phyloP scores from a whole-genome alignment of 345 rosid species.

The Durio zibethinus region DNA sequence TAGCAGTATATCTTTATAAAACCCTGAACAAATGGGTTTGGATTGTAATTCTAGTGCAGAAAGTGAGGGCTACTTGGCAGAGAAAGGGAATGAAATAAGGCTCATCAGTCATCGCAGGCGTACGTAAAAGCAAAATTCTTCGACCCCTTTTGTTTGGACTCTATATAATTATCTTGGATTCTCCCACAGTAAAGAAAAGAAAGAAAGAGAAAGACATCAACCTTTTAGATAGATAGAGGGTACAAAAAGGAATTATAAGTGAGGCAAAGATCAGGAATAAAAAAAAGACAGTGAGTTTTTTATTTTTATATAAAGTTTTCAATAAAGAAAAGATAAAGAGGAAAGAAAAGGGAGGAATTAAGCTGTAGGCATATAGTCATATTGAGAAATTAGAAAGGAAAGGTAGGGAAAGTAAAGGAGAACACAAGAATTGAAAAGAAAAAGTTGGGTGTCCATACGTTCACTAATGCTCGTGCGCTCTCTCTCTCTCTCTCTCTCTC shows the following conservation, averaged over 20 bases:
- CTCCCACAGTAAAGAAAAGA: slow-evolving; percentile 20
- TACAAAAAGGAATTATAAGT: slow-evolving; percentile 6
- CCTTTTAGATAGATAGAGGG: slow-evolving; percentile 4
- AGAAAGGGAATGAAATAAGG: neutral
- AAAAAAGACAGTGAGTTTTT: slow-evolving; percentile 14
- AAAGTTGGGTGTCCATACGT: slow-evolving; percentile 34
- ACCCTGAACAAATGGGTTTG: neutral
- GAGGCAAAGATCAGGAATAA: slow-evolving; percentile 27
- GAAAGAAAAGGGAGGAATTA: neutral
- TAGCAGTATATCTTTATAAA: neutral
- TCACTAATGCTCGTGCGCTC: slow-evolving; percentile 12
- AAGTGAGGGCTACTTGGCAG: slow-evolving; percentile 6
- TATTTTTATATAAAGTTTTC: neutral
- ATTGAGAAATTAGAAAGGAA: too few species aligned
- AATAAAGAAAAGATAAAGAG: neutral
- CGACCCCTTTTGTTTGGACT: slow-evolving; percentile 40
- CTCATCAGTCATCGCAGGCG: neutral
- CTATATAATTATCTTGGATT: slow-evolving; percentile 38
- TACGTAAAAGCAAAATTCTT: slow-evolving; percentile 23
- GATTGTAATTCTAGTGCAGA: neutral
- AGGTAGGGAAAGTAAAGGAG: neutral
- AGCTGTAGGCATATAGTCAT: neutral
- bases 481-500: slow-evolving; percentile 1
- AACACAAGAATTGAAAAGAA: slow-evolving; percentile 24
- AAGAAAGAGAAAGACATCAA: neutral